Evolutionary conservation across 306 rosid species (phyloP).

Genomic region (Canavalia gladiata): DNA sequence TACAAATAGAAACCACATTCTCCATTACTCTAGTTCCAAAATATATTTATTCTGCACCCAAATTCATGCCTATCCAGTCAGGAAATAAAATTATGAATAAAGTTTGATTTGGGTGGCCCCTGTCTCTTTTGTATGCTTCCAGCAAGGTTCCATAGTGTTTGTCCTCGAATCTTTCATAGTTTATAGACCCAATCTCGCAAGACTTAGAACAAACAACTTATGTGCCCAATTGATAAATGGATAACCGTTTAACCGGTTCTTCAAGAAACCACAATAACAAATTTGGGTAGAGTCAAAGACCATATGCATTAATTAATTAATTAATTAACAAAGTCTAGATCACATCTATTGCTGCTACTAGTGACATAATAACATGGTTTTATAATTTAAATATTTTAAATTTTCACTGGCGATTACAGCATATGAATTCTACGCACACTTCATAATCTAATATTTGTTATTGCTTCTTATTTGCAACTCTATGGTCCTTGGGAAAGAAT

Average conservation of each 20-base stretch:
- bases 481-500: neutral
- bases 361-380: neutral
- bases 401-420: neutral
- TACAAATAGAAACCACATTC: constrained; percentile 38
- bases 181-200: constrained; percentile 40
- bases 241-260: constrained; percentile 25
- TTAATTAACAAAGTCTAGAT: neutral
- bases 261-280: constrained; percentile 35
- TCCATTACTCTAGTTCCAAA: constrained; percentile 19
- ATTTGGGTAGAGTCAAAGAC: neutral
- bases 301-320: neutral
- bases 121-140: constrained; percentile 37
- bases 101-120: constrained; percentile 15
- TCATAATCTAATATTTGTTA: neutral
- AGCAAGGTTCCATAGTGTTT: constrained; percentile 40
- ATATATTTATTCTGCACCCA: constrained; percentile 7
- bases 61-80: constrained; percentile 24
- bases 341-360: neutral
- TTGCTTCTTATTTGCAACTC: constrained; percentile 7
- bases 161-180: constrained; percentile 50
- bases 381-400: neutral
- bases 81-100: neutral
- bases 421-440: neutral
- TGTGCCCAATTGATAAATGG: neutral
- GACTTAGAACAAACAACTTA: constrained; percentile 33